Evolutionary conservation across 2,329 filamentous ascomycete genomes (phyloP).

Genomic region (Sporothrix pallida): DNA sequence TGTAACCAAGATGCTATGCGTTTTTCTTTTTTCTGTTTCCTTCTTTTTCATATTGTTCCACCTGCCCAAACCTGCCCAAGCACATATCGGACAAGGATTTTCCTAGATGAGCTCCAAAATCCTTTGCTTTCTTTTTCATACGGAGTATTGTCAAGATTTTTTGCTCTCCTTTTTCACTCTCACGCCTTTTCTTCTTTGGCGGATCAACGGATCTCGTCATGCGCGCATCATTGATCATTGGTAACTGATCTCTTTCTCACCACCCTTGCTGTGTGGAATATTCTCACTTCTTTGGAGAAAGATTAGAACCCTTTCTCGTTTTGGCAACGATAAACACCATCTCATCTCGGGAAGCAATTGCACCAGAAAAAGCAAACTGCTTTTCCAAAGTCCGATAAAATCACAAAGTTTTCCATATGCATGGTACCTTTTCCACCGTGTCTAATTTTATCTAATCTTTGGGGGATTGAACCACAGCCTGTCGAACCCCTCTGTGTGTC

Average conservation of each 20-base stretch:
- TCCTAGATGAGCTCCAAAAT: background rate
- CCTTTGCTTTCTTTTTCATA: background rate
- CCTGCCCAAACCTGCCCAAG: background rate
- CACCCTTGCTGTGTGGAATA: background rate
- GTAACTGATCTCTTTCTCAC: background rate
- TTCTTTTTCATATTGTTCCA: background rate
- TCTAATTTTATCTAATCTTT: constrained; percentile 1
- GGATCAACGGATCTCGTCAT: constrained; percentile 22
- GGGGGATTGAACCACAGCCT: constrained; percentile 9
- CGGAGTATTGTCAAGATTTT: background rate
- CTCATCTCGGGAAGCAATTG: constrained; percentile 11
- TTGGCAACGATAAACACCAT: constrained; percentile 5
- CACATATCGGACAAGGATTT: constrained; percentile 6
- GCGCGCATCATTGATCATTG: constrained; percentile 11
- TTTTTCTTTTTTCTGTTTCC: too few relatives aligned
- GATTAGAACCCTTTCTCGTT: background rate
- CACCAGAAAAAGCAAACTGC: background rate
- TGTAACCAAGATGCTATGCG: background rate
- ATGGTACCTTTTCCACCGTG: constrained; percentile 15
- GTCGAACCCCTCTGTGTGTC: background rate
- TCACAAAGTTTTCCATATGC: constrained; percentile 3
- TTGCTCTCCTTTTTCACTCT: background rate
- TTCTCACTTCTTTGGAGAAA: too few relatives aligned
- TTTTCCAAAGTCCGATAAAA: background rate
- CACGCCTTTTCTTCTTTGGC: too few relatives aligned